A percentile compares a stretch with the other conserved stretches of the same genome.
Conservation (phyloP, 2,329 filamentous ascomycete genomes). For the Chrysoporthe austroafricana region DNA sequence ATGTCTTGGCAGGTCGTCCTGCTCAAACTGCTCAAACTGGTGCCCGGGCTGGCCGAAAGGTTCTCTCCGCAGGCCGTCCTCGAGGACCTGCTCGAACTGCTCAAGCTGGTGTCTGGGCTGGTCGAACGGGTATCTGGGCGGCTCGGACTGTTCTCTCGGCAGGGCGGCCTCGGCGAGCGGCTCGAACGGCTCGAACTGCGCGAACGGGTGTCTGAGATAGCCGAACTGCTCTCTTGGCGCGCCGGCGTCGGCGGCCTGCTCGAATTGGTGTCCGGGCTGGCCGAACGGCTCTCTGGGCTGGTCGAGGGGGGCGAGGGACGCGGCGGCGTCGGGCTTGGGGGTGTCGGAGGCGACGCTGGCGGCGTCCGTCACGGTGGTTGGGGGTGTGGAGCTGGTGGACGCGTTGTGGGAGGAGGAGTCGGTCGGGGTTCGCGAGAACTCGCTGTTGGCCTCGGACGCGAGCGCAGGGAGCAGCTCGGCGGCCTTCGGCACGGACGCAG, state of each 20-base stretch:
- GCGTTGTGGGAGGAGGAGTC: conserved; percentile 37
- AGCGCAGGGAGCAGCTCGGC: no score
- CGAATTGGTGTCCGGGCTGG: no score
- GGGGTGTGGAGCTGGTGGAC: conserved; percentile 39
- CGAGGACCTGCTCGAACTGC: conserved; percentile 34
- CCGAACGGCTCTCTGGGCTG: conserved; percentile 16
- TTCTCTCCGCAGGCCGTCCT: conserved; percentile 13
- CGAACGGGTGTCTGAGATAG: no score
- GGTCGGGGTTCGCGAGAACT: conserved; percentile 35
- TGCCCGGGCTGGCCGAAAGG: no score
- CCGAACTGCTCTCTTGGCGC: neutral
- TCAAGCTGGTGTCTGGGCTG: no score
- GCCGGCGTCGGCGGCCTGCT: conserved; percentile 33
- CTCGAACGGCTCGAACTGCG: conserved; percentile 31
- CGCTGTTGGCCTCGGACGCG: conserved; percentile 29
- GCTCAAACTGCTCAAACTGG: conserved; percentile 29
- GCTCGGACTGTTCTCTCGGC: neutral
- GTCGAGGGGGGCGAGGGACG: conserved; percentile 20
- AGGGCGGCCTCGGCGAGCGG: conserved; percentile 27
- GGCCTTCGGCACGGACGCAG: no score
- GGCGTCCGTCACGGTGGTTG: conserved; percentile 39
- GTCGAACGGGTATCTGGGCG: no score
- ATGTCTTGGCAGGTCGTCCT: conserved; percentile 2
- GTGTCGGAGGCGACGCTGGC: conserved; percentile 38
- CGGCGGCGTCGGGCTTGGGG: conserved; percentile 32